Evolutionary conservation across 139 green algal species (phyloP), one percentile per base, ranked within the genome.

Genomic region (Chlorella sorokiniana): DNA sequence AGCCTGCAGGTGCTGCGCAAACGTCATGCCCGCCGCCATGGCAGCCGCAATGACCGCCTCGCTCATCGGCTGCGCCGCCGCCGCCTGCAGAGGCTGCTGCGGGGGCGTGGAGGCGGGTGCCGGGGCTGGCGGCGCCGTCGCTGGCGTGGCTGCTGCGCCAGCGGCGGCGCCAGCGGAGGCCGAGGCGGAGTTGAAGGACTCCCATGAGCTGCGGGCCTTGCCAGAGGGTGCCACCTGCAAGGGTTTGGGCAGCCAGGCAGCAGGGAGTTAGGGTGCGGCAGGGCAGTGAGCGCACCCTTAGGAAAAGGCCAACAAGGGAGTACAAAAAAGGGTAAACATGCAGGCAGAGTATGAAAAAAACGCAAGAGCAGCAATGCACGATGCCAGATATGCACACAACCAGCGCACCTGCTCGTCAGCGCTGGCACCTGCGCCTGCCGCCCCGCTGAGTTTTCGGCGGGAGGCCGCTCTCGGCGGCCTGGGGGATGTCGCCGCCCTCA

Each of bases 11-110:
- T 77, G 70, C 31, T 63, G 70, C 70, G 63, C 63, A 45, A 77
- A 77, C 8, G 48, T 63, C 70, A 77, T 77, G 45, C 70, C 70
- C 4, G 70, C 70, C n/a, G 70, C 70, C 70, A 77, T 63, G 45
- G 70, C 70, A 22, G 70, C 70, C 25, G 44, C 33, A 9, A 77
- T 41, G 29, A 77, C 31, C 18, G 70, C 70, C 45, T 77, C 70
- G 33, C 63, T 77, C 70, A 77, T 25, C 31, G 45, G 69, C 41
- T 38, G 69, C n/a, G n/a, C n/a, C n/a, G n/a, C n/a, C n/a, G n/a
- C n/a, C n/a, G n/a, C n/a, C 69, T 64, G 70, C 63, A 27, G 44
- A n/a, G 4, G 44, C 70, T n/a, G 45, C 45, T 48, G 45, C 22
- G 27, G 67, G 7, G 25, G 70, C n/a, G 70, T n/a, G 40, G 70